These are phyloP conservation scores for Rheum nobile DNA, from an alignment of 148 eudicot species.

Conservation along the genomic window DNA sequence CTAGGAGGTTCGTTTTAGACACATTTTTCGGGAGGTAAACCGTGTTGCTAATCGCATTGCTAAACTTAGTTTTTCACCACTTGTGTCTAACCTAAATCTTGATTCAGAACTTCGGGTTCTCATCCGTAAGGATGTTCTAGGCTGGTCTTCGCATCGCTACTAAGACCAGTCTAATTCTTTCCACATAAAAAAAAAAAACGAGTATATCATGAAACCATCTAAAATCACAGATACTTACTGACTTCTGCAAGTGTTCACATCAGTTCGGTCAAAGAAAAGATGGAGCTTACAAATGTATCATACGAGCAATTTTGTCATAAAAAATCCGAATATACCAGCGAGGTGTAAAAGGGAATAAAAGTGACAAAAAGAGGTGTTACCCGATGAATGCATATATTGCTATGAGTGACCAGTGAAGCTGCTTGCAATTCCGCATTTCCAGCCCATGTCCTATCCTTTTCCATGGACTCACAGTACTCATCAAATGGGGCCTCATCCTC, in stretches of 20 bases:
- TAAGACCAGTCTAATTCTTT: no score
- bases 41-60: no score
- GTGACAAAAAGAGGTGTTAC: slow-evolving; percentile 25
- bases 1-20: no score
- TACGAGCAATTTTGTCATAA: slow-evolving; percentile 36
- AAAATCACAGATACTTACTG: background rate
- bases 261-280: background rate
- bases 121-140: no score
- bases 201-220: background rate
- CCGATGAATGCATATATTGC: slow-evolving; percentile 83
- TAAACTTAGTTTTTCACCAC: no score
- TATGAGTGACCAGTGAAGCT: slow-evolving; percentile 73
- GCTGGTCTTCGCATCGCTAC: no score
- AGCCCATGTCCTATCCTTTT: slow-evolving; percentile 95
- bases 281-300: slow-evolving; percentile 87
- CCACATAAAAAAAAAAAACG: no score
- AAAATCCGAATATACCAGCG: slow-evolving; percentile 87
- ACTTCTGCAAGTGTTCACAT: background rate
- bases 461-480: slow-evolving; percentile 76
- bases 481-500: slow-evolving; percentile 94
- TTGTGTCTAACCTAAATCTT: no score
- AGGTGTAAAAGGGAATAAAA: slow-evolving; percentile 19
- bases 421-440: slow-evolving; percentile 98
- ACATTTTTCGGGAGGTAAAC: no score
- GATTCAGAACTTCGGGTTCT: no score